phyloP scores from a whole-genome alignment of 2,329 filamentous ascomycete species.

The Trichoderma brevicompactum region DNA sequence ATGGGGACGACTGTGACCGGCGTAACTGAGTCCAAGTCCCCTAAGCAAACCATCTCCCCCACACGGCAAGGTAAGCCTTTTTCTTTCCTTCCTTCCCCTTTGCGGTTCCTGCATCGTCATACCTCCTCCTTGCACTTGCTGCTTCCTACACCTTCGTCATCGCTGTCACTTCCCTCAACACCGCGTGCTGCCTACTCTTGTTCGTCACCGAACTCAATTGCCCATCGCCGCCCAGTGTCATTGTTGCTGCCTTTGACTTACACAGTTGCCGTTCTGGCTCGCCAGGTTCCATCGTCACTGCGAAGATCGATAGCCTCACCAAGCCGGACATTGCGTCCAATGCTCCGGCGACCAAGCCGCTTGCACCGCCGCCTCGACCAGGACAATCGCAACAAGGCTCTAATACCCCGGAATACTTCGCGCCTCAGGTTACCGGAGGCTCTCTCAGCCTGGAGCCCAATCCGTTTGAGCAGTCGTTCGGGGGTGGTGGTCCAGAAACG shows the following conservation, averaged over 20 bases:
- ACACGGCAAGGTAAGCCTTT: slow-evolving; percentile 49
- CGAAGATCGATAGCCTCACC: slow-evolving; percentile 51
- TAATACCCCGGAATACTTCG: slow-evolving; percentile 72
- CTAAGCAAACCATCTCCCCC: slow-evolving; percentile 51
- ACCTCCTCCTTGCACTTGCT: slow-evolving; percentile 23
- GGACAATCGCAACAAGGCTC: slow-evolving; percentile 51
- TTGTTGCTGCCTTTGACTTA: slow-evolving; percentile 20
- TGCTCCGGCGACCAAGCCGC: slow-evolving; percentile 65
- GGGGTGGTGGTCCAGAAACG: slow-evolving; percentile 70
- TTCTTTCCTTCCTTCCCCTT: slow-evolving; percentile 30
- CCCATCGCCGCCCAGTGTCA: slow-evolving; percentile 17
- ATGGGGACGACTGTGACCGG: slow-evolving; percentile 53
- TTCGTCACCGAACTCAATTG: slow-evolving; percentile 18
- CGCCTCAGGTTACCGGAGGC: slow-evolving; percentile 53
- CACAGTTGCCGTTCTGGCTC: background rate
- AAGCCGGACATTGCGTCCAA: slow-evolving; percentile 58
- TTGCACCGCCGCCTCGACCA: slow-evolving; percentile 73
- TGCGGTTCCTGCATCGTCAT: slow-evolving; percentile 31
- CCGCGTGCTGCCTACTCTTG: background rate
- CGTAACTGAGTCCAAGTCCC: slow-evolving; percentile 54
- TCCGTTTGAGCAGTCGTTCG: slow-evolving; percentile 95
- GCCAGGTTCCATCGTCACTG: slow-evolving; percentile 50
- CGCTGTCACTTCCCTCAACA: slow-evolving; percentile 29
- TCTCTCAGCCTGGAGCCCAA: slow-evolving; percentile 83
- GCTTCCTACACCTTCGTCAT: slow-evolving; percentile 31